A percentile compares a stretch with the other conserved stretches of the same genome.
Conservation (phyloP, 176 grass and related monocot genomes). For the Aegilops tauschii region DNA sequence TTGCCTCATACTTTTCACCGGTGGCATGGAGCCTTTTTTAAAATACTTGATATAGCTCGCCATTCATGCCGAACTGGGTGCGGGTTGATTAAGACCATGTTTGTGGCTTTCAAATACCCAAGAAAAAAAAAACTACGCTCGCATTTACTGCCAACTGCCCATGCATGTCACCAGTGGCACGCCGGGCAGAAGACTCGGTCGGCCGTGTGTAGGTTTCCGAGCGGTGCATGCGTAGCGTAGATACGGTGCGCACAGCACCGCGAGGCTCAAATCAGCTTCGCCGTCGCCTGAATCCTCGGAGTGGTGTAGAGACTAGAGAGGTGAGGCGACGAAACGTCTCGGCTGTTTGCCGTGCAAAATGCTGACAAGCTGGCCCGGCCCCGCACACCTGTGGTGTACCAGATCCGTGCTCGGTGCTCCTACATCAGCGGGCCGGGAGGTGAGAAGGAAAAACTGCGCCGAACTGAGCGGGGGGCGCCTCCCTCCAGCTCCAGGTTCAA, state of each 20-base stretch:
- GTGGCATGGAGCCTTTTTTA: background rate
- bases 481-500: background rate
- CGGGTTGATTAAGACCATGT: background rate
- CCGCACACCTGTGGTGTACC: background rate
- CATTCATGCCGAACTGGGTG: too few relatives aligned
- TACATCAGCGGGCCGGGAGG: background rate
- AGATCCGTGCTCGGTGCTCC: background rate
- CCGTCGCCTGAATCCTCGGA: background rate
- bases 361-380: background rate
- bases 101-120: background rate
- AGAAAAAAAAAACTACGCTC: too few relatives aligned
- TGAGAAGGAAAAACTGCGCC: background rate
- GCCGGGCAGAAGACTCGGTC: background rate
- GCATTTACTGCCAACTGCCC: too few relatives aligned
- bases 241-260: too few relatives aligned
- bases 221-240: background rate
- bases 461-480: background rate
- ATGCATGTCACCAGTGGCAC: background rate
- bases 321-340: background rate
- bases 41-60: too few relatives aligned
- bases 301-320: too few relatives aligned
- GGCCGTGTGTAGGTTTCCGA: background rate
- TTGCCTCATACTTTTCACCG: background rate
- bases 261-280: background rate
- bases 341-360: background rate